Percentiles rank a stretch among this genome's conserved stretches.
Conservation (phyloP, 768 basidiomycete species). For the Tylopilus sp. region DNA sequence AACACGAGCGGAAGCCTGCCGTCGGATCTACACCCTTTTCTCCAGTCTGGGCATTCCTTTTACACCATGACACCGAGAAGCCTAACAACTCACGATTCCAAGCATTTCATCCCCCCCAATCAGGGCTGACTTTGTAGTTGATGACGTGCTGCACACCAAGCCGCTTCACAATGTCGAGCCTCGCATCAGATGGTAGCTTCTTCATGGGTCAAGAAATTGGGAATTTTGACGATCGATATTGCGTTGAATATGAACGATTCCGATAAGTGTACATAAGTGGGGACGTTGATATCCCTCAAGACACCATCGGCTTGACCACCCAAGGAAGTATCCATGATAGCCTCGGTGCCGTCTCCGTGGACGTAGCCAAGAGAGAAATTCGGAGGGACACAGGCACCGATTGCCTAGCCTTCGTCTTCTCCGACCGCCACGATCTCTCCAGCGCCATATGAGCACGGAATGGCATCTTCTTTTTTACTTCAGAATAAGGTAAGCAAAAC, state of each 20-base stretch:
- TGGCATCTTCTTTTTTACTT: conserved; percentile 24
- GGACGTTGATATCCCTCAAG: conserved; percentile 36
- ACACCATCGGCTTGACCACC: conserved; percentile 52
- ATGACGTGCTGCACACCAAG: conserved; percentile 55
- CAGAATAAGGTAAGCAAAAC: conserved; percentile 27
- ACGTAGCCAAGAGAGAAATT: conserved; percentile 40
- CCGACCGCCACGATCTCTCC: conserved; percentile 52
- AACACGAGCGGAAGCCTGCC: too few relatives aligned
- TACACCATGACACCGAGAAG: background rate
- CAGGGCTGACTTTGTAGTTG: conserved; percentile 55
- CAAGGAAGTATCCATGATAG: conserved; percentile 35
- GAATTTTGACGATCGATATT: conserved; percentile 37
- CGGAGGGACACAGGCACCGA: conserved; percentile 54
- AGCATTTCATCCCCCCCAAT: conserved; percentile 58
- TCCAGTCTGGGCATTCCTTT: conserved; percentile 21
- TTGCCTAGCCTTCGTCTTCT: conserved; percentile 42
- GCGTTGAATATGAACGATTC: background rate
- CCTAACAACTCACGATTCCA: conserved; percentile 35
- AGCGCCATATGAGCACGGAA: conserved; percentile 48
- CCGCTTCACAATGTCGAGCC: conserved; percentile 48
- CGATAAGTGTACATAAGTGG: conserved; percentile 34
- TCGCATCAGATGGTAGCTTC: conserved; percentile 66
- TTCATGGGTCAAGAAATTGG: conserved; percentile 56
- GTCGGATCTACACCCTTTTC: conserved; percentile 34
- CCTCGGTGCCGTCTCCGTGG: conserved; percentile 39